Evolutionary conservation across 75 land plant species (phyloP).

Genomic region (Gnetum montanum): DNA sequence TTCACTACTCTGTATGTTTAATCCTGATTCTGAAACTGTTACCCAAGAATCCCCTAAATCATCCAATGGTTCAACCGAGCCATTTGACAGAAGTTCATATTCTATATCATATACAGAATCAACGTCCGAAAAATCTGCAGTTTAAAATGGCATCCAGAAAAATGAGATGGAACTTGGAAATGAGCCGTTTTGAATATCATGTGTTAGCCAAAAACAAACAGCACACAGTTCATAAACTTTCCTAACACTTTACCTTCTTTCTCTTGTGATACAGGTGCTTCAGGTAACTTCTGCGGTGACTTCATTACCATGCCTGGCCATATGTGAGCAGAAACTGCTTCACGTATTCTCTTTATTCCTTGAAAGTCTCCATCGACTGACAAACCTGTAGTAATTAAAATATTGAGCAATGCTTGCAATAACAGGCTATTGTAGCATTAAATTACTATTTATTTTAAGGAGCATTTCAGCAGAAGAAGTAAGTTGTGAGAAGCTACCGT

Average conservation of each 20-base stretch:
- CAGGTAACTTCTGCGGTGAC: slow-evolving; percentile 40
- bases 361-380: slow-evolving; percentile 88
- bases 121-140: slow-evolving; percentile 59
- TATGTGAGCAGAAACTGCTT: slow-evolving; percentile 93
- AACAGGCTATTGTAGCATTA: too few species aligned
- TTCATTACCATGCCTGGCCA: slow-evolving; percentile 97
- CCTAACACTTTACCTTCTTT: too few species aligned
- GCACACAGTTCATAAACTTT: neutral
- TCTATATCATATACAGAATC: slow-evolving; percentile 77
- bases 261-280: slow-evolving; percentile 18
- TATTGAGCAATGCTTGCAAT: too few species aligned
- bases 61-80: slow-evolving; percentile 82
- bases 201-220: neutral
- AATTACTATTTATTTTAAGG: too few species aligned
- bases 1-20: neutral
- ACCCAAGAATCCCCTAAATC: slow-evolving; percentile 36
- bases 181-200: neutral
- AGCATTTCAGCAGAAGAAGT: too few species aligned
- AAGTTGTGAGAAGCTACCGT: too few species aligned
- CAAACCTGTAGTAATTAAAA: slow-evolving; percentile 75
- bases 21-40: slow-evolving; percentile 1
- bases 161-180: neutral
- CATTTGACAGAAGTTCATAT: slow-evolving; percentile 78
- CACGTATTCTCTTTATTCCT: slow-evolving; percentile 73
- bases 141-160: neutral